These are phyloP conservation scores for Ophiocordyceps camponoti-leonardi DNA, from an alignment of 2,329 filamentous ascomycete genomes.

Conservation along the genomic window DNA sequence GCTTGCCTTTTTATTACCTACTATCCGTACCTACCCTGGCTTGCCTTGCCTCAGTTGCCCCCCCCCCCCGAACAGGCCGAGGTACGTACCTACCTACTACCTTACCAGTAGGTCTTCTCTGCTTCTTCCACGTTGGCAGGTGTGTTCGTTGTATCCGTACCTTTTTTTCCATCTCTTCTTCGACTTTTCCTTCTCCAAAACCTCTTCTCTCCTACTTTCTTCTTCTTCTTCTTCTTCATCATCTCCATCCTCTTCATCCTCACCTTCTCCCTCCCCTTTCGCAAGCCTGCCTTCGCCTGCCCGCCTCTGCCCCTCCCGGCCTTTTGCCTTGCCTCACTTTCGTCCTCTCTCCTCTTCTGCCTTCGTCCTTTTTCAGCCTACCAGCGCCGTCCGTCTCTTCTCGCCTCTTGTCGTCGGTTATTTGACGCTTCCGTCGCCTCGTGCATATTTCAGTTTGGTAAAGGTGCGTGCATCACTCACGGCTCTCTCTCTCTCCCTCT, in stretches of 20 bases:
- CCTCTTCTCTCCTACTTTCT: neutral
- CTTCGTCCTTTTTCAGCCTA: neutral
- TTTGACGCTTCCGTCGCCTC: neutral
- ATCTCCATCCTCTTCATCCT: neutral
- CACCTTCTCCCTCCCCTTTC: neutral
- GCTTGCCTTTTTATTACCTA: no score
- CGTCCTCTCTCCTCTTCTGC: neutral
- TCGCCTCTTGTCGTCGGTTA: neutral
- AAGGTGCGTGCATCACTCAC: neutral
- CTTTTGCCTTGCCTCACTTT: no score
- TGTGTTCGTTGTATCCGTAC: slow-evolving; percentile 1
- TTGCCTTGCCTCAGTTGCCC: no score
- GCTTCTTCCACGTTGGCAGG: neutral
- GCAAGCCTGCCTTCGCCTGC: neutral
- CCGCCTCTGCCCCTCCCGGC: neutral
- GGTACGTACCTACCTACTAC: neutral
- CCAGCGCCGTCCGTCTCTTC: neutral
- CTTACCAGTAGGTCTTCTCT: no score
- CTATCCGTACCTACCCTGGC: no score
- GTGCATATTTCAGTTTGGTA: neutral
- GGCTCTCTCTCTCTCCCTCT: no score
- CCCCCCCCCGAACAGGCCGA: neutral
- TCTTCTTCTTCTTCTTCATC: neutral
- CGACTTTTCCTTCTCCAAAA: neutral
- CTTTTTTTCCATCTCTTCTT: neutral